Evolutionary conservation across 2,329 filamentous ascomycete genomes (phyloP), one percentile per base, ranked within the genome.

Genomic region (Ceratocystis cacaofunesta): DNA sequence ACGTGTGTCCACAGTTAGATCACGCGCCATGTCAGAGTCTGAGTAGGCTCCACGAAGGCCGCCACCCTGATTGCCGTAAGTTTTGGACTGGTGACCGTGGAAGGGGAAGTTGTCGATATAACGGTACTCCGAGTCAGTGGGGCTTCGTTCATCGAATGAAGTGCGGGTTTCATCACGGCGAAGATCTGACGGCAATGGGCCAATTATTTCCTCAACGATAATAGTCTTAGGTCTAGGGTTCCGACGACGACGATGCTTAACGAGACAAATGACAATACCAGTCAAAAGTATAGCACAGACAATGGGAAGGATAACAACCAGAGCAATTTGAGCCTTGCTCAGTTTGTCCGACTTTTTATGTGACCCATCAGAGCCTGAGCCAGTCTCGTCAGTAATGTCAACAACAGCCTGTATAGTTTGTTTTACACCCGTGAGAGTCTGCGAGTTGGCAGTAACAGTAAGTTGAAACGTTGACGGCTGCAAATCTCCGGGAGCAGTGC

Each of bases 221-320:
- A 65, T 65, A 4, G 63, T 68, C n/a, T 61, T 65, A 3, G 66
- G 63, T 12, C 60, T 62, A 12, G 68, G 72, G 17, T 71, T 70
- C 25, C 69, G 71, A 10, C 69, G 69, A 25, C 70, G 71, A 10
- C 73, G 74, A 28, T 75, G 70, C 12, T 72, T 70, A 50, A 75
- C 65, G 64, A 73, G 73, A 66, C 72, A 76, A 25, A 73, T 67
- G 5, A 76, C 67, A 2, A 76, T 67, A 68, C 74, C 69, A 19
- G 75, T 68, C 7, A 75, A 67, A 3, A 76, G 67, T 0, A 74
- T 68, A 10, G 76, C 65, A 22, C 74, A 70, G 0, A 79, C 68
- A 15, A 80, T 68, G 1, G 78, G 78, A 2, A 81, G 71, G 2
- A 80, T 73, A 2, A 77, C 75, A 0, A 77, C 78, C 15, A 79